Percentiles rank a stretch among this genome's conserved stretches.
Conservation (phyloP, 2,329 filamentous ascomycete genomes). For the Pseudogymnoascus sp. region DNA sequence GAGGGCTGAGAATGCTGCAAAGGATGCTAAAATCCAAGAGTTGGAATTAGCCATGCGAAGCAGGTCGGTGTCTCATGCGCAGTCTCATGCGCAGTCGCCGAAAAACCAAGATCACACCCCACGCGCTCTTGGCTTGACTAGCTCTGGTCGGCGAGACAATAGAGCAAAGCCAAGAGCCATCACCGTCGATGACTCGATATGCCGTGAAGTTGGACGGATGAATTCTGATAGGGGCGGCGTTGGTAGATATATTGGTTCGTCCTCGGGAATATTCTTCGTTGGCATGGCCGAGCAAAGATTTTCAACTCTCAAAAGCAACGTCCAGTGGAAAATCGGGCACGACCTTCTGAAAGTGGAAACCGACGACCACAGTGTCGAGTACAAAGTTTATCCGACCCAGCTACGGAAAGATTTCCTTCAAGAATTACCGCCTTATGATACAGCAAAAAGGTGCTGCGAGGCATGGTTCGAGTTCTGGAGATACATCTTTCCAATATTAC, state of each 20-base stretch:
- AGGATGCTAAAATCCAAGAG: slow-evolving; percentile 14
- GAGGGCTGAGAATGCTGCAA: slow-evolving; percentile 10
- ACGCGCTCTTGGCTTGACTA: background rate
- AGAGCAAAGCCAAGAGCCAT: background rate
- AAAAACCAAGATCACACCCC: background rate
- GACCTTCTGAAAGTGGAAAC: slow-evolving; percentile 14
- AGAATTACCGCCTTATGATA: slow-evolving; percentile 11
- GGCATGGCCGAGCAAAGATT: slow-evolving; percentile 14
- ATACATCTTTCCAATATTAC: slow-evolving; percentile 14
- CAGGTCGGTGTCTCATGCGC: slow-evolving; percentile 6
- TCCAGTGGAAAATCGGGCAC: slow-evolving; percentile 11
- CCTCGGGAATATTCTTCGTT: slow-evolving; percentile 15
- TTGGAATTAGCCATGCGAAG: slow-evolving; percentile 9
- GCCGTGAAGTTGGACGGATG: slow-evolving; percentile 15
- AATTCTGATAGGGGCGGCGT: slow-evolving; percentile 12
- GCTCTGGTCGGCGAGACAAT: background rate
- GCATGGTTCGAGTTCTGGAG: slow-evolving; percentile 15
- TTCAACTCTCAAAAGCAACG: slow-evolving; percentile 9
- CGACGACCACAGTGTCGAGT: slow-evolving; percentile 13
- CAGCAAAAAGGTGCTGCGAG: slow-evolving; percentile 12
- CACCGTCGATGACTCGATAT: slow-evolving; percentile 14
- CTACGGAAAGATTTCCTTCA: background rate
- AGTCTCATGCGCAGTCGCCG: background rate
- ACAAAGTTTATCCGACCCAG: slow-evolving; percentile 9
- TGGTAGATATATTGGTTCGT: slow-evolving; percentile 15